Evolutionary conservation across 768 basidiomycete species (phyloP).

Genomic region (Agrocybe chaxingu): DNA sequence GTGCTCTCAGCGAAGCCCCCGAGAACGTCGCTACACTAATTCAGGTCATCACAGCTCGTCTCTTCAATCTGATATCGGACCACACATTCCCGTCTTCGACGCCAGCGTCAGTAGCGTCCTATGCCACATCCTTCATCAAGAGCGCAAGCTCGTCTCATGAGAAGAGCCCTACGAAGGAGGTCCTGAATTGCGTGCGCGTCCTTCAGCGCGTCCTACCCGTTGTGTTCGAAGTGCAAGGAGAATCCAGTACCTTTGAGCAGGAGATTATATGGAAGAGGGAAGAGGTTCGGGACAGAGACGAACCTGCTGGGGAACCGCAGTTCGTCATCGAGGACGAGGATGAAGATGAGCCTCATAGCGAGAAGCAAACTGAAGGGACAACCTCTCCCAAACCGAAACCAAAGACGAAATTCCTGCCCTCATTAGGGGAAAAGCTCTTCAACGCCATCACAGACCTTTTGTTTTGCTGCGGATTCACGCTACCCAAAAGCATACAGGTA

Average conservation of each 20-base stretch:
- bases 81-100: conserved; percentile 73
- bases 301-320: conserved; percentile 40
- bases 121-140: conserved; percentile 71
- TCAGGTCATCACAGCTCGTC: conserved; percentile 59
- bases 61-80: conserved; percentile 74
- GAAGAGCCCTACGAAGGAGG: conserved; percentile 78
- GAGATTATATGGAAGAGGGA: conserved; percentile 81
- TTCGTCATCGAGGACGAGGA: conserved; percentile 92
- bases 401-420: conserved; percentile 55
- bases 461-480: conserved; percentile 92
- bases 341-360: conserved; percentile 41
- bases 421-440: conserved; percentile 78
- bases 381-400: conserved; percentile 18
- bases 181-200: conserved; percentile 88
- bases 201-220: conserved; percentile 87
- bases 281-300: conserved; percentile 39
- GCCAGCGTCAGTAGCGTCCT: conserved; percentile 56
- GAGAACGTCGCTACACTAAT: conserved; percentile 86
- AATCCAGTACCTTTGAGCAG: conserved; percentile 68
- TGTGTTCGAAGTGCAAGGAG: conserved; percentile 78
- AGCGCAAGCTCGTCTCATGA: conserved; percentile 44
- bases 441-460: conserved; percentile 79
- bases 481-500: conserved; percentile 73
- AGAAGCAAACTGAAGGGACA: conserved; percentile 13
- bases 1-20: conserved; percentile 77